Conservation (phyloP, 345 rosid species). For the Punica granatum region DNA sequence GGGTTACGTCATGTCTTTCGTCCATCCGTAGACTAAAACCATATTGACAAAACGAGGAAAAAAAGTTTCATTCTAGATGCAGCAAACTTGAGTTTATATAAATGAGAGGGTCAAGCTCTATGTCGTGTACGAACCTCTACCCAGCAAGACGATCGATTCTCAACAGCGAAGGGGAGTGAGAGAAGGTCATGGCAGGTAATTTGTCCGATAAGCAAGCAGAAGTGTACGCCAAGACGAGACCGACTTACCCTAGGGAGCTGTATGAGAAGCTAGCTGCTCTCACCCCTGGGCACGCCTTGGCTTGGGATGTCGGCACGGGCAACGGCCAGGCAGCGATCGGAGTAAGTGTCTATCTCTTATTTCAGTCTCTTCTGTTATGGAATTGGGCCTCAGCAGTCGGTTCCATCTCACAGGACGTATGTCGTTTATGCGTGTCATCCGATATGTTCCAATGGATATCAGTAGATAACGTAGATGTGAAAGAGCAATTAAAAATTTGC, state of each 20-base stretch:
- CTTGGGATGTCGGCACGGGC: constrained; percentile 70
- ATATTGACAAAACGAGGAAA: too few species aligned
- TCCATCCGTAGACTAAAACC: too few species aligned
- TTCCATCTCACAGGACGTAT: too few species aligned
- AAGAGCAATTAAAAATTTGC: too few species aligned
- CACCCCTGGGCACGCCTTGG: constrained; percentile 36
- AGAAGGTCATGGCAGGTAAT: constrained; percentile 40
- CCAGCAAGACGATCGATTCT: too few species aligned
- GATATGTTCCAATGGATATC: too few species aligned
- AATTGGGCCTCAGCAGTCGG: too few species aligned
- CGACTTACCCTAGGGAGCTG: constrained; percentile 51
- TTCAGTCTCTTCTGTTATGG: neutral
- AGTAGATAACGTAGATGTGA: too few species aligned
- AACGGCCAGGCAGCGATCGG: constrained; percentile 67
- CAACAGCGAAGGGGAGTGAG: neutral
- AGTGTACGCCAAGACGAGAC: constrained; percentile 43
- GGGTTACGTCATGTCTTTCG: neutral
- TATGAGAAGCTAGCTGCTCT: constrained; percentile 42
- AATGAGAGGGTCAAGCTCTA: too few species aligned
- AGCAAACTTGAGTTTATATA: neutral
- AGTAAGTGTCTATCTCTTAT: constrained; percentile 18
- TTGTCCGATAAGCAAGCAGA: constrained; percentile 52
- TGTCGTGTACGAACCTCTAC: too few species aligned
- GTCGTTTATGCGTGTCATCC: too few species aligned
- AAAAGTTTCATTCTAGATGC: too few species aligned